phyloP scores from a whole-genome alignment of 495 filamentous ascomycete species.

The Lasiosphaeriaceae sp. region DNA sequence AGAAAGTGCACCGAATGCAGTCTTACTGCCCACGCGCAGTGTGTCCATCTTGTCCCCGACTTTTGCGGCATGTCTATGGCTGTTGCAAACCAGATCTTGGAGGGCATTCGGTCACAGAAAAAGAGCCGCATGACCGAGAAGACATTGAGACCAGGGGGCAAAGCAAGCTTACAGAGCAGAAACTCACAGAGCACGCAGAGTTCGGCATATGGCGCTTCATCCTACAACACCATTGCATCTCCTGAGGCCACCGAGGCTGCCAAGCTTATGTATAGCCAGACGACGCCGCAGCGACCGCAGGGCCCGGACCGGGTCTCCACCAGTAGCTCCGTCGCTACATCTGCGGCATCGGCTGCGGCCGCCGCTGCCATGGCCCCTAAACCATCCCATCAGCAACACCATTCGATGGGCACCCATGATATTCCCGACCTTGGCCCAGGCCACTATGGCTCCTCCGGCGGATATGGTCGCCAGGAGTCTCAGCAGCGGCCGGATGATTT shows the following conservation, averaged over 20 bases:
- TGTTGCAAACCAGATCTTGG: conserved; percentile 87
- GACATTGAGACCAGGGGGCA: conserved; percentile 51
- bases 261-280: conserved; percentile 50
- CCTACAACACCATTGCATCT: conserved; percentile 34
- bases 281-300: conserved; percentile 37
- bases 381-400: conserved; percentile 23
- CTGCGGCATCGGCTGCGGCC: conserved; percentile 44
- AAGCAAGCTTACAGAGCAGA: conserved; percentile 18
- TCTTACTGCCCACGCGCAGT: conserved; percentile 86
- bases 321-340: conserved; percentile 25
- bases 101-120: conserved; percentile 59
- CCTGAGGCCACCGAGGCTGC: conserved; percentile 49
- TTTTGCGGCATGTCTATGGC: conserved; percentile 99
- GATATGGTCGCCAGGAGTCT: conserved; percentile 26
- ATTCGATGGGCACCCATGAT: conserved; percentile 14
- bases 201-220: conserved; percentile 13
- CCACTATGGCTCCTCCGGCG: conserved; percentile 37
- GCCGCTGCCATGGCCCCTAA: conserved; percentile 41
- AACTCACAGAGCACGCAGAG: conserved; percentile 21
- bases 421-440: conserved; percentile 36
- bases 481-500: conserved; percentile 36
- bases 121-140: conserved; percentile 56
- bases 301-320: conserved; percentile 40
- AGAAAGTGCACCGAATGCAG: conserved; percentile 93
- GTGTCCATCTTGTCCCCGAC: conserved; percentile 93